Base-by-base conservation (phyloP, 345 rosid genomes). In the Combretum micranthum region DNA sequence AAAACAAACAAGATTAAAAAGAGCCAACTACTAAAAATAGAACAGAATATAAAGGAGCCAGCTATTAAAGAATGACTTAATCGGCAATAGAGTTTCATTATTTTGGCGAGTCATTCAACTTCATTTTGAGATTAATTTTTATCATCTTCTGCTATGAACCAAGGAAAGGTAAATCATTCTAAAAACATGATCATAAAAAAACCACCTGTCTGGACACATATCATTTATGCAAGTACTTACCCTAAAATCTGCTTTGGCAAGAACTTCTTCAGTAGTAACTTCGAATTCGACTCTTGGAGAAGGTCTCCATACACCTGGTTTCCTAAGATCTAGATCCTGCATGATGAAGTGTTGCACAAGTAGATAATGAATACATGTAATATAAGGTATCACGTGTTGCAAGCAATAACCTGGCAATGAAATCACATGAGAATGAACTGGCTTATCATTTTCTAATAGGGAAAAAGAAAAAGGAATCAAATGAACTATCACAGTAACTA, bases 201-300 rank as follows among this genome's bases (percentile, higher is more conserved):
- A 9, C 9, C 5, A 32, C 39, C 39, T 32, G 22, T 44, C 32
- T 18, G n/a, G 19, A n/a, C 15, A 4, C 16, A 20, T 20, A 8
- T 21, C 17, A 44, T 15, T 20, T 19, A 44, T 25, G 16, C 20
- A 12, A 47, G n/a, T 21, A 65, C 88, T 79, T 68, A 84, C 97
- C 90, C 95, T 75, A 69, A 90, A 90, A 75, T 87, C 93, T 61
- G 90, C 97, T 56, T 75, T 77, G 64, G 42, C 46, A 45, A 84
- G 69, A 67, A 72, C 95, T 75, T 84, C 90, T 44, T 64, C 69
- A 0, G 95, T 90, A 26, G 92, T 79, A 61, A 78, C 64, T 53
- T 79, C 72, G 71, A 78, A 71, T 55, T 78, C 73, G 16, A 0
- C n/a, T 19, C 57, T 66, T 70, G 20, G 64, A 20, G 47, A 11